A percentile compares a stretch with the other conserved stretches of the same genome.
Conservation (phyloP, 2,329 filamentous ascomycete species). For the Biscogniauxia marginata region DNA sequence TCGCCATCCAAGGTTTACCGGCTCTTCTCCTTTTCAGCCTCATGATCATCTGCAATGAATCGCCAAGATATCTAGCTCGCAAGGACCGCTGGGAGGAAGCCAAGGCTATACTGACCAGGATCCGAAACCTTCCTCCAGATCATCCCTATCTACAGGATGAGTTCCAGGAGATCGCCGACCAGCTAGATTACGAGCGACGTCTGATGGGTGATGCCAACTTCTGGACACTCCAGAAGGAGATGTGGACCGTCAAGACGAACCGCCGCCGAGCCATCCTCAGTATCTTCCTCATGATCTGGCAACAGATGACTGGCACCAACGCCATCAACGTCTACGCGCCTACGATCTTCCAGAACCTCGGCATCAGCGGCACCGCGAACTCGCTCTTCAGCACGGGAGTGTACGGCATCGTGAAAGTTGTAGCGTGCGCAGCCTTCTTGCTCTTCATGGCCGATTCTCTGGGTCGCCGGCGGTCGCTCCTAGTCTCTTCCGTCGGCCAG, state of each 20-base stretch:
- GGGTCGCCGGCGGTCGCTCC: slow-evolving; percentile 52
- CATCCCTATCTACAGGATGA: slow-evolving; percentile 59
- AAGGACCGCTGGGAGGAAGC: slow-evolving; percentile 65
- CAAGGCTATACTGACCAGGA: slow-evolving; percentile 49
- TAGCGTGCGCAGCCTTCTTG: slow-evolving; percentile 56
- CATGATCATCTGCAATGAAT: slow-evolving; percentile 65
- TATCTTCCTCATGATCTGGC: slow-evolving; percentile 62
- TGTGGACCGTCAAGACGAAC: slow-evolving; percentile 60
- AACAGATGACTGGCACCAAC: slow-evolving; percentile 66
- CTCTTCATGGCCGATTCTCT: slow-evolving; percentile 60
- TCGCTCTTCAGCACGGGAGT: slow-evolving; percentile 62
- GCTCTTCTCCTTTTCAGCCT: slow-evolving; percentile 56
- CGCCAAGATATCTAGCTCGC: slow-evolving; percentile 63
- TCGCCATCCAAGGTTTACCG: slow-evolving; percentile 63
- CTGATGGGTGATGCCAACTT: slow-evolving; percentile 52
- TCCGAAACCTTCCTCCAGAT: slow-evolving; percentile 52
- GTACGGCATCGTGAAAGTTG: slow-evolving; percentile 62
- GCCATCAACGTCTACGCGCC: slow-evolving; percentile 36
- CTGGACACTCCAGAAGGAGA: slow-evolving; percentile 62
- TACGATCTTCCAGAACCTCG: slow-evolving; percentile 34
- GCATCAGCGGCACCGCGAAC: slow-evolving; percentile 44
- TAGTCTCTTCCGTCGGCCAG: slow-evolving; percentile 61
- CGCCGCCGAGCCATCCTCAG: slow-evolving; percentile 64
- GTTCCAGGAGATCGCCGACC: slow-evolving; percentile 58
- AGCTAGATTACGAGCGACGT: slow-evolving; percentile 61